Percentiles rank a stretch among this genome's conserved stretches.
Conservation (phyloP, 139 green algal species). For the Closterium sp. region DNA sequence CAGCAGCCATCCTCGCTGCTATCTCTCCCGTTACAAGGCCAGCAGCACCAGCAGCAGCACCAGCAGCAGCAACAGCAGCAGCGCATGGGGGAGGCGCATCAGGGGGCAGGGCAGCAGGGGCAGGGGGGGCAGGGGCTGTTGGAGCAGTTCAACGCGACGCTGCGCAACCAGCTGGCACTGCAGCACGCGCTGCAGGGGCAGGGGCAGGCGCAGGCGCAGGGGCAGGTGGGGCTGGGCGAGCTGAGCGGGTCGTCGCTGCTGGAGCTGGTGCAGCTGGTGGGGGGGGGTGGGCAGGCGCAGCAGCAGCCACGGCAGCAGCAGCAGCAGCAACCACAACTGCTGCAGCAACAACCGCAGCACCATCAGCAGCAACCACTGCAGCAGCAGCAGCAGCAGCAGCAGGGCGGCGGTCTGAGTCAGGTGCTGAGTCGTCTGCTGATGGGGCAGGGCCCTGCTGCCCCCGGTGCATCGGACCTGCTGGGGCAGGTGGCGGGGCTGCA, state of each 20-base stretch:
- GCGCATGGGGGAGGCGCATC: neutral
- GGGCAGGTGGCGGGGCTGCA: neutral
- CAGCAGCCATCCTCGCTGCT: neutral
- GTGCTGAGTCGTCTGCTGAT: neutral
- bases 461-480: neutral
- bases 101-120: neutral
- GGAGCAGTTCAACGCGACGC: constrained; percentile 5
- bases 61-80: neutral
- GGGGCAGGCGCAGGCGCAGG: neutral
- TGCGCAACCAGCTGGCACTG: neutral
- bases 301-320: neutral
- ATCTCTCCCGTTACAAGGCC: neutral
- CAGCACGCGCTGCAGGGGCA: neutral
- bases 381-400: neutral
- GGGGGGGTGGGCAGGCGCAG: neutral
- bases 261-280: neutral
- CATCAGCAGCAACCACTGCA: neutral
- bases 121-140: neutral
- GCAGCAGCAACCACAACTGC: neutral
- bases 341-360: neutral
- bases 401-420: neutral
- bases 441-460: neutral
- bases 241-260: neutral
- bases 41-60: constrained; percentile 14
- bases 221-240: neutral